Conservation (phyloP, 805 yeast genomes). For the Hanseniaspora guilliermondii region DNA sequence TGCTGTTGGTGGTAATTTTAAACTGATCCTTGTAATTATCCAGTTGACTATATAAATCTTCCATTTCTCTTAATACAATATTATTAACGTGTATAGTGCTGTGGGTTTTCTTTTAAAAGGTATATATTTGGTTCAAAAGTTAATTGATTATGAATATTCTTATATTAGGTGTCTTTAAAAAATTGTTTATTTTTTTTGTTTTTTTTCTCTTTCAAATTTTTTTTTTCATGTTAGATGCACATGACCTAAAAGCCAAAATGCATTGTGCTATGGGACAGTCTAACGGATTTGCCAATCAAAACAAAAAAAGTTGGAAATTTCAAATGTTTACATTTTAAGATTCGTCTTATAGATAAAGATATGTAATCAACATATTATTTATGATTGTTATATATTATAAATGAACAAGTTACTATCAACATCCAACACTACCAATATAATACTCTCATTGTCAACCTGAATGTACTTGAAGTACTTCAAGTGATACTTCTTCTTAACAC, state of each 20-base stretch:
- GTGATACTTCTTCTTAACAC: background rate
- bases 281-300: too few species aligned
- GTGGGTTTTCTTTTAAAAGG: background rate
- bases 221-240: too few species aligned
- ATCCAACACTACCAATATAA: background rate
- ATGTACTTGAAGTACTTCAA: background rate
- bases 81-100: background rate
- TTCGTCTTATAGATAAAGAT: too few species aligned
- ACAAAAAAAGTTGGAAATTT: too few species aligned
- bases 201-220: too few species aligned
- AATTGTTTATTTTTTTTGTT: too few species aligned
- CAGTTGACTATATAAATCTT: background rate
- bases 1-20: background rate
- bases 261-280: too few species aligned
- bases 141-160: too few species aligned
- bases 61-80: background rate
- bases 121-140: background rate
- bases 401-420: background rate
- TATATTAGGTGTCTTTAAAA: too few species aligned
- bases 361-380: background rate
- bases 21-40: background rate
- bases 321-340: too few species aligned
- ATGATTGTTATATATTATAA: background rate
- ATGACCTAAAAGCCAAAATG: too few species aligned
- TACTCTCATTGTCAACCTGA: background rate